Base-by-base conservation (phyloP, 2,329 filamentous ascomycete genomes). In the Cercospora sp. region DNA sequence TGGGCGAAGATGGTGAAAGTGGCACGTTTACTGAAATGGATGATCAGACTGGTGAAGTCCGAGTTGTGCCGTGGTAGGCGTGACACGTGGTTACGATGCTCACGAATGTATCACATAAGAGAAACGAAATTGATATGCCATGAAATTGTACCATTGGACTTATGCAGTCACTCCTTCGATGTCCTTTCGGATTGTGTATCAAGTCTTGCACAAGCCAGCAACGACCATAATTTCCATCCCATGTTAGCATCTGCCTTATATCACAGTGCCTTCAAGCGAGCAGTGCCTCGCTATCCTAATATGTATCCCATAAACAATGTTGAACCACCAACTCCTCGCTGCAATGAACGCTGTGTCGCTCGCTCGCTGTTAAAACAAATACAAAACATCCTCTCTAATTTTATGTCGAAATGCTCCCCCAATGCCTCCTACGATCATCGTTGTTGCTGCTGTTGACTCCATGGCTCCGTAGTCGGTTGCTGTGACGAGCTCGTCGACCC, bases 1-100 rank as follows among this genome's bases (percentile, higher is more conserved):
- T 66, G 12, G 65, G 66, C n/a, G 70, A 69, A 30, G 69, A 71
- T 58, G 64, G 61, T 4, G 67, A 71, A 45, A 67, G 58, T 16
- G 71, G 67, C 6, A 66, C 66, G 16, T 53, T 59, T 21, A 67
- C 64, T 16, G 59, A 63, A 6, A 69, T 66, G 67, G 66, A 71
- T 21, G 67, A 69, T 51, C 55, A 28, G 10, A 62, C 65, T 4
- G 61, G 70, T 28, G 59, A 67, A 26, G 43, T 64, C 61, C 68
- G 8, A 69, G 74, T 59, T 30, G 61, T 71, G 13, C 55, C 64
- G 18, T 67, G 67, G 61, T 67, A 64, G 49, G 1, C 2, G 10
- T 16, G 13, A 4, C 4, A 55, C 12, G 12, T 55, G 21, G 16
- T 26, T 7, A 13, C 12, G 49, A 26, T 30, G 49, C 24, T 26